Evolutionary conservation across 768 basidiomycete species (phyloP).

Genomic region (Pleurotus eryngii): DNA sequence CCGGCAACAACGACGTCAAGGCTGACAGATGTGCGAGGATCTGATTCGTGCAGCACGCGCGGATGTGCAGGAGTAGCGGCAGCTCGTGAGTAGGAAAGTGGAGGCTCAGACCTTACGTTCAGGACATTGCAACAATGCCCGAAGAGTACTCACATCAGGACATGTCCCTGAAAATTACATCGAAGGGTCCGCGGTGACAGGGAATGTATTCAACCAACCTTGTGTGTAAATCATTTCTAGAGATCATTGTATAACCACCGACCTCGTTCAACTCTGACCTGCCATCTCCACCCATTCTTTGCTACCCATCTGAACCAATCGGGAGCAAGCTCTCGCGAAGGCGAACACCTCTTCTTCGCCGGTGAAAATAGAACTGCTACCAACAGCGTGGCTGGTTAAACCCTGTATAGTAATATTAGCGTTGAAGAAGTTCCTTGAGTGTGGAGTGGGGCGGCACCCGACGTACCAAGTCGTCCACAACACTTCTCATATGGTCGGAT

Average conservation of each 20-base stretch:
- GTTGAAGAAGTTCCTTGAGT: too few species aligned
- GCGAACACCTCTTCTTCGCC: slow-evolving; percentile 98
- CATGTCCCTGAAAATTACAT: too few species aligned
- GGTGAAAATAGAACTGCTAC: slow-evolving; percentile 85
- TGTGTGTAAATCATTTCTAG: not conserved
- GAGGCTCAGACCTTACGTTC: too few species aligned
- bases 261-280: slow-evolving; percentile 22
- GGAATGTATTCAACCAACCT: too few species aligned
- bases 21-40: too few species aligned
- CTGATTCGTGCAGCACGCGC: too few species aligned
- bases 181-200: too few species aligned
- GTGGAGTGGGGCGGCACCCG: not conserved
- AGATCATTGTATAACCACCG: slow-evolving; percentile 5
- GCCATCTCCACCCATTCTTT: slow-evolving; percentile 73
- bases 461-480: slow-evolving; percentile 93
- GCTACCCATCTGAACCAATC: slow-evolving; percentile 88
- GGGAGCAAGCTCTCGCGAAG: slow-evolving; percentile 89
- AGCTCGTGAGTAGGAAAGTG: too few species aligned
- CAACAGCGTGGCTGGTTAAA: slow-evolving; percentile 70
- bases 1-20: too few species aligned
- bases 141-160: too few species aligned
- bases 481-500: slow-evolving; percentile 84
- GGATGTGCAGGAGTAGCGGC: too few species aligned
- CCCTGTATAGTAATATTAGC: slow-evolving; percentile 46
- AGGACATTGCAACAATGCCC: too few species aligned